Percentiles rank a stretch among this genome's conserved stretches.
These are phyloP conservation scores for Curvularia eragrostidis DNA, from an alignment of 2,329 filamentous ascomycete genomes.

Conservation along the genomic window DNA sequence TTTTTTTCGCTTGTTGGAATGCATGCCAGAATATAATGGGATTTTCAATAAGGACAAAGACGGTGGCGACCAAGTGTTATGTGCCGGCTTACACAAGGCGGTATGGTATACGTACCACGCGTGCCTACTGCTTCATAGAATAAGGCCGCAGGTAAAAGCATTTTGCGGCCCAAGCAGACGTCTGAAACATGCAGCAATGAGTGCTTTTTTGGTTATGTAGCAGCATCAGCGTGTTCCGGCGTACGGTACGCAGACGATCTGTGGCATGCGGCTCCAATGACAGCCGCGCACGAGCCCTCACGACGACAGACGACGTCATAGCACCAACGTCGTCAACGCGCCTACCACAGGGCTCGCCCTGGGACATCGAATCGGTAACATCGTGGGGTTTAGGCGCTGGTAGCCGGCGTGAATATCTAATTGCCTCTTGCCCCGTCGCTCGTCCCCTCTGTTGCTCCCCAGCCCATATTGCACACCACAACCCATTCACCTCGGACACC, in stretches of 20 bases:
- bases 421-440: constrained; percentile 19
- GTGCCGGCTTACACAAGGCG: neutral
- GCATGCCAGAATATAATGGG: constrained; percentile 1
- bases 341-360: constrained; percentile 7
- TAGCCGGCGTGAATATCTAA: constrained; percentile 18
- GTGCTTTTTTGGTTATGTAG: constrained; percentile 1
- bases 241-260: constrained; percentile 7
- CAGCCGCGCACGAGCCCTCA: constrained; percentile 11
- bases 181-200: constrained; percentile 14
- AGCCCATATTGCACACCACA: constrained; percentile 10
- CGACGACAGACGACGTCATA: constrained; percentile 24
- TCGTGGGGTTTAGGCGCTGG: constrained; percentile 19
- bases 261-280: constrained; percentile 23
- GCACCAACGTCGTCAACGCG: constrained; percentile 8
- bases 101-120: constrained; percentile 13
- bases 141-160: neutral
- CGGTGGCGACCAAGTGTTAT: neutral
- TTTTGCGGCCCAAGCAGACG: neutral
- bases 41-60: neutral
- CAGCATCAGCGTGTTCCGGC: neutral
- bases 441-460: constrained; percentile 7
- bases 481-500: neutral
- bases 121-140: neutral
- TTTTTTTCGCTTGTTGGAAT: neutral
- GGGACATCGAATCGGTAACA: constrained; percentile 17